phyloP scores from a whole-genome alignment of 305 asterid species.

The Rubia peregrina region DNA sequence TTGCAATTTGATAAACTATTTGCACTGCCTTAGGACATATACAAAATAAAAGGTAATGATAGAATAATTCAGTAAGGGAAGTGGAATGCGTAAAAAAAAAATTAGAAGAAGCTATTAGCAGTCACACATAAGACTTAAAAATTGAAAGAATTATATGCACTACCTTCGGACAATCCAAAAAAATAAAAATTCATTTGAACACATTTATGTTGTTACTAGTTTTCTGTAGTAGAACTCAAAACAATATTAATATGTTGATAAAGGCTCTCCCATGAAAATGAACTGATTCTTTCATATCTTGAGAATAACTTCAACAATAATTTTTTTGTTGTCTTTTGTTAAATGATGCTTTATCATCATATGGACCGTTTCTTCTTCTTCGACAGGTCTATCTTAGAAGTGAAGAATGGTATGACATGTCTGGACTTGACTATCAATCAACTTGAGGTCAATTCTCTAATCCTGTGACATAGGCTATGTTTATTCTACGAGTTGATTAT shows the following conservation, averaged over 20 bases:
- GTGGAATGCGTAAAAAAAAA: not conserved
- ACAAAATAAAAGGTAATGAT: not conserved
- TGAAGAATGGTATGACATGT: constrained; percentile 54
- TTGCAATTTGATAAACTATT: not conserved
- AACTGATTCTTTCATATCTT: not conserved
- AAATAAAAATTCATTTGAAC: not conserved
- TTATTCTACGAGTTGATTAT: constrained; percentile 16
- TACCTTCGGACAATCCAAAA: not conserved
- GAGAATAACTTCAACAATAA: not conserved
- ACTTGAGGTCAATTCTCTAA: constrained; percentile 53
- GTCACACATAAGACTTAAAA: not conserved
- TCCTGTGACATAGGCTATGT: constrained; percentile 3
- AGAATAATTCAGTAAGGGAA: not conserved
- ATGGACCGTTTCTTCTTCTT: constrained; percentile 16
- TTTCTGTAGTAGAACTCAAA: not conserved
- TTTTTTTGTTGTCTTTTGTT: not conserved
- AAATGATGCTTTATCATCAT: constrained; percentile 13
- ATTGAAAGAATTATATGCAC: not conserved
- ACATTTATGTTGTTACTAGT: not conserved
- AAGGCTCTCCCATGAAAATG: not conserved
- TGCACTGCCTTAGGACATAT: not conserved
- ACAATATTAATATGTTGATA: not conserved
- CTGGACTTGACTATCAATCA: constrained; percentile 68
- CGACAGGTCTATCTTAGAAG: constrained; percentile 62
- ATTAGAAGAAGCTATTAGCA: not conserved